Conservation (phyloP, 2,329 filamentous ascomycete genomes). For the Rachicladosporium sp. region DNA sequence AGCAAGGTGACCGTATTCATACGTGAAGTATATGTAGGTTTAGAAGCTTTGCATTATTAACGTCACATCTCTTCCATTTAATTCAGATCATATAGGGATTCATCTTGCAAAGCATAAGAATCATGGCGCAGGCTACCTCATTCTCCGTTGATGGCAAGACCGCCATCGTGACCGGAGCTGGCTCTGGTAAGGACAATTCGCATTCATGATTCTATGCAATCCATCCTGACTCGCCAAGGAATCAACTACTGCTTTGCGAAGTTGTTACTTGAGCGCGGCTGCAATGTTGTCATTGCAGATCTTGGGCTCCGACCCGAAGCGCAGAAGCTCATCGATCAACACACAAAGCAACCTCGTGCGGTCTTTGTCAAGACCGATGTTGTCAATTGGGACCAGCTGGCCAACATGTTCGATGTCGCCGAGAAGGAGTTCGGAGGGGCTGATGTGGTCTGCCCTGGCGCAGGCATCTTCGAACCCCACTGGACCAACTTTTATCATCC, state of each 20-base stretch:
- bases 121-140: not conserved
- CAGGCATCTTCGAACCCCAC: slow-evolving; percentile 37
- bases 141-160: slow-evolving; percentile 29
- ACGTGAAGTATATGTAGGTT: too few relatives aligned
- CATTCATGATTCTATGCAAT: not conserved
- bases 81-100: not conserved
- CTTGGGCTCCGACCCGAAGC: slow-evolving; percentile 36
- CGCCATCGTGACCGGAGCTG: slow-evolving; percentile 35
- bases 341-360: slow-evolving; percentile 25
- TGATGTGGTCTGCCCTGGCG: slow-evolving; percentile 38
- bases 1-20: too few relatives aligned
- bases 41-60: too few relatives aligned
- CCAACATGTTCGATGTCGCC: slow-evolving; percentile 37
- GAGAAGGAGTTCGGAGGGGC: slow-evolving; percentile 34
- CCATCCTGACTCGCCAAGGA: slow-evolving; percentile 20
- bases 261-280: slow-evolving; percentile 32
- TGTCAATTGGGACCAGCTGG: slow-evolving; percentile 36
- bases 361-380: slow-evolving; percentile 37
- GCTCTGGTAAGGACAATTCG: slow-evolving; percentile 21
- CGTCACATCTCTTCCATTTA: too few relatives aligned
- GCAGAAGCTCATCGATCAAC: slow-evolving; percentile 27
- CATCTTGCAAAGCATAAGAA: not conserved
- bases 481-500: slow-evolving; percentile 39
- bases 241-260: slow-evolving; percentile 36
- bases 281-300: slow-evolving; percentile 38